phyloP scores from a whole-genome alignment of 208 protist species.

The Naegleria gruberi region DNA sequence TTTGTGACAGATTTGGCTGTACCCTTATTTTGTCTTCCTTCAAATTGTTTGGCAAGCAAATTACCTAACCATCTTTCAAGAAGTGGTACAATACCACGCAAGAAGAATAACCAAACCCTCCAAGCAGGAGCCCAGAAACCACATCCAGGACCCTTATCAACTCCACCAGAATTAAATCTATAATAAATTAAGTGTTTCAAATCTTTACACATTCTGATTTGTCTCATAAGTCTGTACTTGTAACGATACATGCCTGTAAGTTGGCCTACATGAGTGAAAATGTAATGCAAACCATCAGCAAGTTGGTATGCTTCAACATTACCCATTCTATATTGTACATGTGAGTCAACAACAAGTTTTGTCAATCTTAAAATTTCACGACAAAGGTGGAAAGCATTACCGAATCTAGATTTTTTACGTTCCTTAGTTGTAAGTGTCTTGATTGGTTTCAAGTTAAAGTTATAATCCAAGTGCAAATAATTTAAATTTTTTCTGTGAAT shows the following conservation, averaged over 20 bases:
- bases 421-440: conserved; percentile 99
- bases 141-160: conserved; percentile 94
- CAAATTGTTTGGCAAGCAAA: conserved; percentile 97
- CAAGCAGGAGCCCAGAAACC: conserved; percentile 99
- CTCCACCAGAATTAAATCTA: conserved; percentile 95
- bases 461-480: conserved; percentile 99
- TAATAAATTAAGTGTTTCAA: conserved; percentile 99
- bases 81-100: conserved; percentile 98
- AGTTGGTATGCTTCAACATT: conserved; percentile 98
- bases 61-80: conserved; percentile 99
- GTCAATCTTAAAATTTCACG: conserved; percentile 98
- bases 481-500: conserved; percentile 99
- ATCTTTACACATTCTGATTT: conserved; percentile 98
- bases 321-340: conserved; percentile 98
- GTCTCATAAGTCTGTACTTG: conserved; percentile 99
- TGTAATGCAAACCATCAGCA: conserved; percentile 98
- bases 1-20: conserved; percentile 98
- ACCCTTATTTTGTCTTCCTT: conserved; percentile 91
- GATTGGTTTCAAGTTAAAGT: conserved; percentile 99
- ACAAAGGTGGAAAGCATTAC: conserved; percentile 98
- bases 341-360: conserved; percentile 98
- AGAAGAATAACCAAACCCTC: conserved; percentile 99
- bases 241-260: conserved; percentile 99
- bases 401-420: conserved; percentile 99
- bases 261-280: conserved; percentile 97